Evolutionary conservation across 2,329 filamentous ascomycete species (phyloP).

Genomic region (Colletotrichum simmondsii): DNA sequence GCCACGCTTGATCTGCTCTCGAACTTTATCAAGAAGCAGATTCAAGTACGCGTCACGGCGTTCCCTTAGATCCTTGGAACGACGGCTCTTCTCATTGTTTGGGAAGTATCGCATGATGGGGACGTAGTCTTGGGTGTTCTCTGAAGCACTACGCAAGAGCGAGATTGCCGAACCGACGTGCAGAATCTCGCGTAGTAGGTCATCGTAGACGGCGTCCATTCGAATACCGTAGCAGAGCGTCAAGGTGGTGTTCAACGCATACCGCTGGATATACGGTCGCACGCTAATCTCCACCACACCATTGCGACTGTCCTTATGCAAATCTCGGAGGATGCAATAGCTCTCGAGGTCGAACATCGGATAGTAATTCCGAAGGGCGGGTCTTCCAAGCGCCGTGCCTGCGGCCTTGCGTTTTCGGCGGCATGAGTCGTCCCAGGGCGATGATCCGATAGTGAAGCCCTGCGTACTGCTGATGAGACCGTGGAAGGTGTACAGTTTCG

Average conservation of each 20-base stretch:
- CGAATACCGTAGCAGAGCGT: slow-evolving; percentile 84
- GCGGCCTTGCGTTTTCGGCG: slow-evolving; percentile 82
- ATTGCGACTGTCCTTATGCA: slow-evolving; percentile 71
- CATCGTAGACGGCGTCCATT: slow-evolving; percentile 76
- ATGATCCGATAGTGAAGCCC: slow-evolving; percentile 85
- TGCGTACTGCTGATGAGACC: slow-evolving; percentile 81
- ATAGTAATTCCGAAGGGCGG: slow-evolving; percentile 82
- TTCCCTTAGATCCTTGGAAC: slow-evolving; percentile 73
- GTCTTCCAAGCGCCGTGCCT: slow-evolving; percentile 81
- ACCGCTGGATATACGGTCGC: slow-evolving; percentile 77
- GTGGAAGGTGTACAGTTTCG: slow-evolving; percentile 84
- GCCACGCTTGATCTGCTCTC: slow-evolving; percentile 49
- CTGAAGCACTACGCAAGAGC: slow-evolving; percentile 81
- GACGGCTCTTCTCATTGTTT: slow-evolving; percentile 68
- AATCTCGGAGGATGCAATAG: slow-evolving; percentile 48
- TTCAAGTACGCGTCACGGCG: slow-evolving; percentile 75
- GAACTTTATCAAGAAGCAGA: slow-evolving; percentile 71
- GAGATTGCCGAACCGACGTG: slow-evolving; percentile 80
- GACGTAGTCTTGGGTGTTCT: slow-evolving; percentile 90
- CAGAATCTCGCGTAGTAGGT: slow-evolving; percentile 77
- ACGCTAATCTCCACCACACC: slow-evolving; percentile 74
- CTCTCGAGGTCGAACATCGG: slow-evolving; percentile 82
- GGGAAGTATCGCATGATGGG: slow-evolving; percentile 71
- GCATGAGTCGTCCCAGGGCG: slow-evolving; percentile 85
- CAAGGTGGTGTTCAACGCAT: slow-evolving; percentile 80